phyloP scores from a whole-genome alignment of 2,329 filamentous ascomycete genomes.

The Penicillium sp. region DNA sequence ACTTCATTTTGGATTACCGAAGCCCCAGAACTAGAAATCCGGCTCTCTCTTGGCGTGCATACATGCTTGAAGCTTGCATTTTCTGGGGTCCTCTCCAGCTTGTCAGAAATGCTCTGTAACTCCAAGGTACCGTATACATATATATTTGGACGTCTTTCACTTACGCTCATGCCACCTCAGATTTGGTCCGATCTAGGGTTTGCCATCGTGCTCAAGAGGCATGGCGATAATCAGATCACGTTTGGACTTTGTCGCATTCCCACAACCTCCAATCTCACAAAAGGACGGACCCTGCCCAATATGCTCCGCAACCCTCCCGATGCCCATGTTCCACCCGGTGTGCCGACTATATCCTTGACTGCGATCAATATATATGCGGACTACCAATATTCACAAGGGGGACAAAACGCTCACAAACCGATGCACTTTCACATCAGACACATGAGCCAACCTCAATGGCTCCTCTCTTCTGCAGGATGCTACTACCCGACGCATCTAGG shows the following conservation, averaged over 20 bases:
- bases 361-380: slow-evolving; percentile 22
- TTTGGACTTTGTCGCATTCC: slow-evolving; percentile 22
- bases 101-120: slow-evolving; percentile 24
- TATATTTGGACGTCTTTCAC: too few species aligned
- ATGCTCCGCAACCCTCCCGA: slow-evolving; percentile 15
- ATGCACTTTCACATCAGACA: neutral
- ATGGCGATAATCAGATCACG: slow-evolving; percentile 11
- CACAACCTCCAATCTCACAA: neutral
- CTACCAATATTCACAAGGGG: slow-evolving; percentile 3
- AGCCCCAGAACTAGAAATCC: slow-evolving; percentile 27
- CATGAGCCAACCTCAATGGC: neutral
- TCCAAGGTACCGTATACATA: slow-evolving; percentile 22
- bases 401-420: neutral
- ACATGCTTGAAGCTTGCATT: neutral
- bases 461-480: neutral
- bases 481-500: neutral
- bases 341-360: slow-evolving; percentile 17
- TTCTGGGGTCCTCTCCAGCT: slow-evolving; percentile 11
- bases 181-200: slow-evolving; percentile 35
- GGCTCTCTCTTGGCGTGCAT: slow-evolving; percentile 21
- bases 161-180: slow-evolving; percentile 15
- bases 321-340: slow-evolving; percentile 14
- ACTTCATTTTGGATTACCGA: slow-evolving; percentile 29
- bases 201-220: slow-evolving; percentile 20
- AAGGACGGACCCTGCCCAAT: slow-evolving; percentile 13